Base-by-base conservation (phyloP, 352 stramenopile genomes). In the Phytophthora cactorum region DNA sequence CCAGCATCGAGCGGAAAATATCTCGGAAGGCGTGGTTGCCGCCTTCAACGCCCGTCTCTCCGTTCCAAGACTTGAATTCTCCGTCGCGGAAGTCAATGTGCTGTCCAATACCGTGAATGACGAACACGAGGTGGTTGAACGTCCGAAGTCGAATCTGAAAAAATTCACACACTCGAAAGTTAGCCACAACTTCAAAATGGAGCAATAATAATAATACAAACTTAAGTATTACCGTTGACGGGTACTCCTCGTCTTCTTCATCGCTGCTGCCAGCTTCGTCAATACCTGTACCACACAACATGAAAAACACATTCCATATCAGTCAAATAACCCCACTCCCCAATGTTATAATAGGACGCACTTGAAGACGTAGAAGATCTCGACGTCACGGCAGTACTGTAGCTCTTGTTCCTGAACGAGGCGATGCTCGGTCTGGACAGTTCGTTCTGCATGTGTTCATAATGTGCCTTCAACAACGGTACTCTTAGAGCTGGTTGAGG, bases 71-170 rank as follows among this genome's bases (percentile, higher is more conserved):
- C 72, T 91, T 89, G 55, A 91, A 82, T 36, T 94, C 88, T 36
- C 86, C 86, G 52, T 95, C 88, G 32, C 92, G 86, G 54, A 96
- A 96, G 56, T 96, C 88, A 8, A 90, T 87, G 58, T 96, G 88
- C 28, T 92, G 83, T 27, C 88, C 88, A 25, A 96, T 96, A 4
- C 88, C 88, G 41, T 96, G 88, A 49, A 96, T 96, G 22, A 96
- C 72, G 47, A 96, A 96, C 45, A 96, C 78, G 39, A 96, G 75
- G 39, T 96, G 88, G 44, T 96, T 95, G 28, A 96, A 74, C 10
- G 83, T 88, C 10, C 65, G 69, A 29, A 95, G 59, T 49, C 86
- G 80, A 5, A 96, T 78, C 88, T 96, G 63, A 14, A 60, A 51
- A 63, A 4, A 22, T 22, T 22, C 22, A 22, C 44, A 50, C 11